Percentiles rank a stretch among this genome's conserved stretches.
These are phyloP conservation scores for Exophiala sideris DNA, from an alignment of 2,329 filamentous ascomycete genomes.

Conservation along the genomic window DNA sequence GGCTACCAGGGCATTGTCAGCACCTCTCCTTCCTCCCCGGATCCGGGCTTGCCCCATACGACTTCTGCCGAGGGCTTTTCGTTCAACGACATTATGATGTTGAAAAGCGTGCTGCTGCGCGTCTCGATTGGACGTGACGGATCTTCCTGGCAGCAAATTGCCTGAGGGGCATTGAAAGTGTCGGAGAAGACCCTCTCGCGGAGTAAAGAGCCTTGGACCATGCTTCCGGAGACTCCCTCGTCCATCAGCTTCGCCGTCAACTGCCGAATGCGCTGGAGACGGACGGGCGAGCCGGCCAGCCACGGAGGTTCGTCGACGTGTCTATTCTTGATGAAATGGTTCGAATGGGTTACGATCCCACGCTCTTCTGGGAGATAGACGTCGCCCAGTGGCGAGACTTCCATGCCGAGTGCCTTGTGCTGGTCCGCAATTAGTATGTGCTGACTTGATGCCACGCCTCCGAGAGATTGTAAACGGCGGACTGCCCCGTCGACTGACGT, in stretches of 20 bases:
- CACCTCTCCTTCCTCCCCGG: slow-evolving; percentile 30
- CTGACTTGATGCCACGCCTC: slow-evolving; percentile 51
- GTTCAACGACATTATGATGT: slow-evolving; percentile 36
- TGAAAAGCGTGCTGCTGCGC: slow-evolving; percentile 35
- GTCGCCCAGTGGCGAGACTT: slow-evolving; percentile 38
- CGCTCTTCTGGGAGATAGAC: slow-evolving; percentile 34
- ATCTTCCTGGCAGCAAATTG: slow-evolving; percentile 37
- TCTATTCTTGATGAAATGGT: slow-evolving; percentile 38
- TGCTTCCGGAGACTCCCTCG: slow-evolving; percentile 7
- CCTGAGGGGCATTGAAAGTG: slow-evolving; percentile 35
- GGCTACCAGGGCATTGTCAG: slow-evolving; percentile 30
- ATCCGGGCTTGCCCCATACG: slow-evolving; percentile 33
- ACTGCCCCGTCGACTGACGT: slow-evolving; percentile 44
- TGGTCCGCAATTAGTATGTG: slow-evolving; percentile 53
- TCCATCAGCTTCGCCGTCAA: slow-evolving; percentile 26
- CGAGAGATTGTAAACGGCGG: slow-evolving; percentile 36
- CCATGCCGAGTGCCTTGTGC: slow-evolving; percentile 45
- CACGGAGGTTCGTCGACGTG: not conserved
- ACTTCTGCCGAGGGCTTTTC: slow-evolving; percentile 36
- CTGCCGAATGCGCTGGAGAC: slow-evolving; percentile 30
- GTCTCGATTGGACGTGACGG: slow-evolving; percentile 28
- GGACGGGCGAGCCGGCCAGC: slow-evolving; percentile 21
- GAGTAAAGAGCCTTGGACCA: slow-evolving; percentile 17
- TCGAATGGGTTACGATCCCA: slow-evolving; percentile 41
- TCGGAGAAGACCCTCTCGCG: slow-evolving; percentile 38